Base-by-base conservation (phyloP, 805 yeast genomes). In the Pachysolen tannophilus region DNA sequence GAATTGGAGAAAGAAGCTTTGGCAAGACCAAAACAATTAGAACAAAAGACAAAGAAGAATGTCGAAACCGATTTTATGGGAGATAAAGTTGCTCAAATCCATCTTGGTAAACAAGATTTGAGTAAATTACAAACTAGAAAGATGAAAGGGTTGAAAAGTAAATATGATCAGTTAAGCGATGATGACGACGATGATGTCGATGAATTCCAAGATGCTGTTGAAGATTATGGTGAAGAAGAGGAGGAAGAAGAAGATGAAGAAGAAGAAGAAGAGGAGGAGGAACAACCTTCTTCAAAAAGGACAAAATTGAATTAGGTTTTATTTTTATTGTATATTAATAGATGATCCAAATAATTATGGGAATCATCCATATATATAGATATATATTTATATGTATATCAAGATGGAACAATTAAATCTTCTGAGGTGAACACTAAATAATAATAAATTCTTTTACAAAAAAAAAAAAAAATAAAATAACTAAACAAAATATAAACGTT, bases 91-190 rank as follows among this genome's bases (percentile, higher is more conserved):
- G 98, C 97, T 50, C 83, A 90, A 63, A 78, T 92, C 51, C 98
- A 92, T 57, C 82, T 92, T 61, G 97, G 96, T 62, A 79, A 79
- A 58, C 98, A 92, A 68, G 97, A 92, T 58, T 68, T 92, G 58
- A 69, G 74, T 54, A 80, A 80, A 58, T 60, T 92, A 56, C 98
- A 92, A 65, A 90, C 98, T 5, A 78, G 98, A 64, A 92, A 92
- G 77, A 86, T 92, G 96, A 92, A 92, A 72, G 98, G 98, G 58
- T 70, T 92, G 54, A 92, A 92, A 65, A 70, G 83, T 37, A 76
- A 73, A 56, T 88, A 71, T 49, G 96, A 88, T 56, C 95, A 85
- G 61, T 63, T 58, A 14, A 63, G 57, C 30, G 69, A 61, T 20
- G 73, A 65, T 18, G 75, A 72, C 35, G 75, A 67, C 31, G 75